These are phyloP conservation scores for Microdochium paspali DNA, from an alignment of 2,329 filamentous ascomycete species.

Conservation along the genomic window DNA sequence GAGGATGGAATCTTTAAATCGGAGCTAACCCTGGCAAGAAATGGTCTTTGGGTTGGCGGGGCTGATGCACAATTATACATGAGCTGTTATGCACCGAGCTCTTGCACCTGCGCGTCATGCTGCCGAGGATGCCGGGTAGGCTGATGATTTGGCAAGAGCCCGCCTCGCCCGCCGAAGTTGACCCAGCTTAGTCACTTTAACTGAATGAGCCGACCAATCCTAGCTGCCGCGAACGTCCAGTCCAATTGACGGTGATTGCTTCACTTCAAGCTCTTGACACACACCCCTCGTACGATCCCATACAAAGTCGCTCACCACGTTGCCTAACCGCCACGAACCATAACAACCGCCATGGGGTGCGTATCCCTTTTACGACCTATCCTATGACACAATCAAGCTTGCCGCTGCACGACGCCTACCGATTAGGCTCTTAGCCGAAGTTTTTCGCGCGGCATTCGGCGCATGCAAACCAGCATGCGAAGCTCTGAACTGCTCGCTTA, in stretches of 20 bases:
- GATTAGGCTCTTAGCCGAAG: not conserved
- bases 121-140: not conserved
- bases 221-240: constrained; percentile 2
- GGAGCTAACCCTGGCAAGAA: too few relatives aligned
- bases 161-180: not conserved
- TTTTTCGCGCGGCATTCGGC: not conserved
- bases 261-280: constrained; percentile 9
- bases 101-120: not conserved
- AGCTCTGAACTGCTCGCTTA: not conserved
- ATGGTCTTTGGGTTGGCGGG: too few relatives aligned
- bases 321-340: not conserved
- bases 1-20: too few relatives aligned
- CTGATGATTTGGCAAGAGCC: constrained; percentile 1
- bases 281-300: not conserved
- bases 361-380: not conserved
- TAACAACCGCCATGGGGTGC: not conserved
- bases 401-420: not conserved
- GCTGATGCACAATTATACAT: too few relatives aligned
- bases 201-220: not conserved
- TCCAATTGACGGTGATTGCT: constrained; percentile 6
- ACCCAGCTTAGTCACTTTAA: constrained; percentile 6
- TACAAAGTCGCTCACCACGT: not conserved
- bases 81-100: too few relatives aligned
- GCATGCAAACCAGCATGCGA: not conserved
- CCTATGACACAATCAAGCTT: not conserved